A percentile compares a stretch with the other conserved stretches of the same genome.
phyloP scores from a whole-genome alignment of 768 basidiomycete species.

The Mrakia hoshinonis region DNA sequence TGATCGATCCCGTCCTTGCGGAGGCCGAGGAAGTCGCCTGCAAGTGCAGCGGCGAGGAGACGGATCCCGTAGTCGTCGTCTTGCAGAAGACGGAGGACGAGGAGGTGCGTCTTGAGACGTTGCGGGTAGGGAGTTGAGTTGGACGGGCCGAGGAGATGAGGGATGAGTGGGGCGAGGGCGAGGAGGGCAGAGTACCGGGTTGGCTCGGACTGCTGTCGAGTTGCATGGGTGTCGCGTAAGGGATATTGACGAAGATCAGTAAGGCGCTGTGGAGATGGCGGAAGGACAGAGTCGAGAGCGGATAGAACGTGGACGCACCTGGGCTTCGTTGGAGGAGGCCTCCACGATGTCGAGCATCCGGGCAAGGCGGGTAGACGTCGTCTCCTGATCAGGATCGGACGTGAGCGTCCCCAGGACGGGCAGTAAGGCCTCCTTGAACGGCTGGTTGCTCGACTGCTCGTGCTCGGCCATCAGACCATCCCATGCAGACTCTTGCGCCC shows the following conservation, averaged over 20 bases:
- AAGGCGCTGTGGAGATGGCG: too few species aligned
- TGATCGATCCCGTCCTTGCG: neutral
- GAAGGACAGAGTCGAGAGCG: neutral
- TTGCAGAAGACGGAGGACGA: conserved; percentile 9
- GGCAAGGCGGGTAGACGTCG: neutral
- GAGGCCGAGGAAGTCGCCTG: neutral
- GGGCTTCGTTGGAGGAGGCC: neutral
- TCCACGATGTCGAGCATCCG: neutral
- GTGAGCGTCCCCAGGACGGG: conserved; percentile 11
- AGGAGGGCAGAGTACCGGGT: neutral
- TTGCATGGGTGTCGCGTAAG: too few species aligned
- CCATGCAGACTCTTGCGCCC: neutral
- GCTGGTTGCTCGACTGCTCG: neutral
- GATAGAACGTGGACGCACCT: neutral
- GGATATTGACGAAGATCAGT: too few species aligned
- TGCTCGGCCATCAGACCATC: conserved; percentile 13
- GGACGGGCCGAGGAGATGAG: neutral
- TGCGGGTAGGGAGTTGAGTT: too few species aligned
- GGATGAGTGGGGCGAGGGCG: neutral
- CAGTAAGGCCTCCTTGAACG: conserved; percentile 14
- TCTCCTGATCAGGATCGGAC: conserved; percentile 1
- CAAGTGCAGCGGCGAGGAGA: neutral
- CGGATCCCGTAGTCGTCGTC: conserved; percentile 22
- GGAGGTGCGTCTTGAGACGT: too few species aligned
- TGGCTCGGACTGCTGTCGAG: conserved; percentile 3